phyloP scores from a whole-genome alignment of 2,329 filamentous ascomycete species.

The Scortechinia acanthostroma region DNA sequence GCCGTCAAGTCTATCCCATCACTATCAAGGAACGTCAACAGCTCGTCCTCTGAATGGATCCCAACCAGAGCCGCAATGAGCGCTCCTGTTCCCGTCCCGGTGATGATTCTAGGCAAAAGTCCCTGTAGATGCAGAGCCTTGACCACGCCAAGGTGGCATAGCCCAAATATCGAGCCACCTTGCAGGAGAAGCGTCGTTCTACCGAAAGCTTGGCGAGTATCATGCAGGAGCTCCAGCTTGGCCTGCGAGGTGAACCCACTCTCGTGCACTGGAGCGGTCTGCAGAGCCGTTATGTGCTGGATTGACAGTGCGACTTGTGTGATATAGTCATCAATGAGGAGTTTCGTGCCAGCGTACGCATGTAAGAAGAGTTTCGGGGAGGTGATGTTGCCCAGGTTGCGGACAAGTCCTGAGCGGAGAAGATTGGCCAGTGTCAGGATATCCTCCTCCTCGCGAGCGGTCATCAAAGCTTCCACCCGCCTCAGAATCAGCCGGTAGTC shows the following conservation, averaged over 20 bases:
- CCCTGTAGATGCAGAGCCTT: conserved; percentile 57
- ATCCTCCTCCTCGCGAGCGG: conserved; percentile 48
- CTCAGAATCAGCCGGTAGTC: conserved; percentile 58
- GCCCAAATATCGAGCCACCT: conserved; percentile 62
- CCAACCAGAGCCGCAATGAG: conserved; percentile 64
- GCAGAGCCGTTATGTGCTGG: conserved; percentile 43
- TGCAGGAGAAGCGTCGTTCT: conserved; percentile 60
- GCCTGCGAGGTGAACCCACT: conserved; percentile 41
- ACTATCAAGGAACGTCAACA: conserved; percentile 52
- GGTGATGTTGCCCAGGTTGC: conserved; percentile 63
- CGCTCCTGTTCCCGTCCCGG: conserved; percentile 63
- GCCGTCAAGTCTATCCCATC: conserved; percentile 56
- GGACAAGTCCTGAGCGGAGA: conserved; percentile 46
- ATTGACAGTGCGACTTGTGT: conserved; percentile 54
- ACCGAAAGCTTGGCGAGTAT: conserved; percentile 61
- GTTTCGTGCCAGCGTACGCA: conserved; percentile 60
- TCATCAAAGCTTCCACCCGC: conserved; percentile 47
- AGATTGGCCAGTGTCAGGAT: conserved; percentile 49
- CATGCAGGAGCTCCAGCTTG: conserved; percentile 59
- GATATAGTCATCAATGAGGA: conserved; percentile 63
- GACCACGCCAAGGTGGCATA: conserved; percentile 65
- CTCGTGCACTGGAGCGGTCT: conserved; percentile 9
- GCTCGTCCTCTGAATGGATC: conserved; percentile 57
- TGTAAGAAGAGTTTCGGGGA: conserved; percentile 55
- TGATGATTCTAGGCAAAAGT: conserved; percentile 59